Evolutionary conservation across 2,329 filamentous ascomycete species (phyloP).

Genomic region (Lachnellula hyalina): DNA sequence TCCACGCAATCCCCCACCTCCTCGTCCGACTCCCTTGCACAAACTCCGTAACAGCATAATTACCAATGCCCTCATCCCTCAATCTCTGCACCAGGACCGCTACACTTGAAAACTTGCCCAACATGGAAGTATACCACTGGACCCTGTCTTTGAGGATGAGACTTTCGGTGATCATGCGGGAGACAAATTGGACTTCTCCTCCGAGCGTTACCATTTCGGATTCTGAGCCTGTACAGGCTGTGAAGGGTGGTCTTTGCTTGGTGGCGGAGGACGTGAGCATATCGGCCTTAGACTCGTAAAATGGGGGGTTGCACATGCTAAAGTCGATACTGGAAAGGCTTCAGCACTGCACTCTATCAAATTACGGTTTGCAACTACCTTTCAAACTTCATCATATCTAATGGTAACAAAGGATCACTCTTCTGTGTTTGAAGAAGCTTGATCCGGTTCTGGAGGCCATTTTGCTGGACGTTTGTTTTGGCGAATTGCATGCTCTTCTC

Average conservation of each 20-base stretch:
- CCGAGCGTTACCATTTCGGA: conserved; percentile 82
- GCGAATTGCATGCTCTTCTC: conserved; percentile 62
- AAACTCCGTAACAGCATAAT: conserved; percentile 79
- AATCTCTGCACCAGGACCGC: conserved; percentile 56
- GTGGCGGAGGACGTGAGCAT: conserved; percentile 57
- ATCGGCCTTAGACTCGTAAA: conserved; percentile 72
- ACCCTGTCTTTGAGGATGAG: conserved; percentile 53
- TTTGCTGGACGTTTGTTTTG: conserved; percentile 58
- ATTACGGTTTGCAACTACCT: conserved; percentile 22
- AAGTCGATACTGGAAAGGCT: conserved; percentile 58
- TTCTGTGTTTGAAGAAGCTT: conserved; percentile 51
- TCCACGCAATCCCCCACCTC: conserved; percentile 88
- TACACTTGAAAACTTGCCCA: conserved; percentile 73
- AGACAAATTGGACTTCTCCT: conserved; percentile 72
- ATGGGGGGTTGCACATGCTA: conserved; percentile 91
- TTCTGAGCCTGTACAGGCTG: conserved; percentile 69
- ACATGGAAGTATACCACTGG: conserved; percentile 87
- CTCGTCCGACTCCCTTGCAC: conserved; percentile 73
- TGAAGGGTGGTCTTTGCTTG: conserved; percentile 64
- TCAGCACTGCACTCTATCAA: conserved; percentile 9
- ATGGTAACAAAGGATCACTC: conserved; percentile 50
- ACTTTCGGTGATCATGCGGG: conserved; percentile 66
- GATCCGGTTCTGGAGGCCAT: conserved; percentile 60
- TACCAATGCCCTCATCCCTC: conserved; percentile 55
- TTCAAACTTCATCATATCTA: conserved; percentile 47